phyloP scores from a whole-genome alignment of 2,329 filamentous ascomycete species.

The Fusarium foetens region DNA sequence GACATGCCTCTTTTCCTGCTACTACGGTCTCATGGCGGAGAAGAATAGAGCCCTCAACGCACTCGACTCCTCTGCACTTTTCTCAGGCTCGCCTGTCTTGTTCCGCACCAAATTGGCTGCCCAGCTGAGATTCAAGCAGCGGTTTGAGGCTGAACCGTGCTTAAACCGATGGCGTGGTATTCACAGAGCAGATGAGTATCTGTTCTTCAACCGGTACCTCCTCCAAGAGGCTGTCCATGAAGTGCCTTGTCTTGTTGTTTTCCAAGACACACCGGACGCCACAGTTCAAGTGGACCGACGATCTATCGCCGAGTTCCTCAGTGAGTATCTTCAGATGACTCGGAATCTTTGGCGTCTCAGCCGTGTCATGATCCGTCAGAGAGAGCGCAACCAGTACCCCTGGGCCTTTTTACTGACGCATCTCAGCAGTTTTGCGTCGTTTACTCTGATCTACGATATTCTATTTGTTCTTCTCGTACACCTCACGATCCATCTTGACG shows the following conservation, averaged over 20 bases:
- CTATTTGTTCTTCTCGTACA: neutral
- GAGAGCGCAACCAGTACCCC: neutral
- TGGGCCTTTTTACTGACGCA: neutral
- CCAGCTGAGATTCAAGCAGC: neutral
- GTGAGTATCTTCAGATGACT: conserved; percentile 2
- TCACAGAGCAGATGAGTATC: conserved; percentile 24
- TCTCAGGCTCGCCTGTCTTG: conserved; percentile 9
- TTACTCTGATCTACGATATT: conserved; percentile 8
- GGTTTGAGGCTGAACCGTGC: conserved; percentile 25
- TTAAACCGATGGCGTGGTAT: conserved; percentile 11
- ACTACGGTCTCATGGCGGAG: conserved; percentile 4
- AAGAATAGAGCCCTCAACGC: conserved; percentile 7
- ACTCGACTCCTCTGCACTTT: conserved; percentile 16
- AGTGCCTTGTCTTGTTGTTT: neutral
- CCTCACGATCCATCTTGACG: neutral
- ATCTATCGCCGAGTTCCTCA: neutral
- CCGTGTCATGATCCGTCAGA: neutral
- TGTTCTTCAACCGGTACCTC: conserved; percentile 22
- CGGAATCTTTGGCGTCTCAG: conserved; percentile 14
- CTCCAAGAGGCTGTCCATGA: neutral
- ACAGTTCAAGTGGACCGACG: neutral
- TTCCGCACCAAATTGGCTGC: conserved; percentile 1
- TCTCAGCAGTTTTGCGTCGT: conserved; percentile 12
- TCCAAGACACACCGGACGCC: conserved; percentile 9
- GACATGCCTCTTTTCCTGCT: conserved; percentile 10